Evolutionary conservation across 2,329 filamentous ascomycete genomes (phyloP), one percentile per base, ranked within the genome.

Genomic region (Colletotrichum kahawae): DNA sequence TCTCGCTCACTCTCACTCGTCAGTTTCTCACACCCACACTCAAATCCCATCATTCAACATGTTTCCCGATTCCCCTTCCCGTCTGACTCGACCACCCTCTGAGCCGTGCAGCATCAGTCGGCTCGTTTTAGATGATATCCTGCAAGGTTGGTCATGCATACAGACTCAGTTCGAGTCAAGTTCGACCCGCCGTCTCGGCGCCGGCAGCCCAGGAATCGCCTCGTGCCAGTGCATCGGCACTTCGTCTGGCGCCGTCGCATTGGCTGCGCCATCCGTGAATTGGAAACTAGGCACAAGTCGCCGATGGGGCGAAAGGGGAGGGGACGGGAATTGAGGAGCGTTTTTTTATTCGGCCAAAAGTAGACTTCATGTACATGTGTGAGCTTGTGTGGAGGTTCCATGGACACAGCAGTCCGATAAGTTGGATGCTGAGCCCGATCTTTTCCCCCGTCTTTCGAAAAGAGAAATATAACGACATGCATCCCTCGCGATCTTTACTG

Each of bases 111-210:
- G 24, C 67, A 60, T 38, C 48, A 51, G 34, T 6, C 31, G 59
- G 31, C 51, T 59, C 34, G 36, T 64, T 74, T 65, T 38, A 31
- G 38, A 59, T 65, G 34, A 36, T 24, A 31, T 66, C 48, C 51
- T 63, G 54, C 71, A 71, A 67, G 54, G 67, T 71, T 27, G 51
- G 66, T 63, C 68, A 74, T 74, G 67, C 67, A 63, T 31, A 34
- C 29, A 74, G 33, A 43, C 33, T 48, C n/a, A 29, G 54, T 43
- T 51, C 67, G 62, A 71, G 38, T 48, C 72, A 57, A 63, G 54
- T 9, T 65, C 43, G 67, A 65, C 38, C 68, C 51, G 62, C 60
- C 67, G 29, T 18, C 59, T 74, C 60, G 60, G 67, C 38, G 29
- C 60, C 48, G 67, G 59, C 60, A 57, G 56, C 21, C 9, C 16